Evolutionary conservation across 108 stramenopile genomes (phyloP).

Genomic region (Parietichytrium sp.): DNA sequence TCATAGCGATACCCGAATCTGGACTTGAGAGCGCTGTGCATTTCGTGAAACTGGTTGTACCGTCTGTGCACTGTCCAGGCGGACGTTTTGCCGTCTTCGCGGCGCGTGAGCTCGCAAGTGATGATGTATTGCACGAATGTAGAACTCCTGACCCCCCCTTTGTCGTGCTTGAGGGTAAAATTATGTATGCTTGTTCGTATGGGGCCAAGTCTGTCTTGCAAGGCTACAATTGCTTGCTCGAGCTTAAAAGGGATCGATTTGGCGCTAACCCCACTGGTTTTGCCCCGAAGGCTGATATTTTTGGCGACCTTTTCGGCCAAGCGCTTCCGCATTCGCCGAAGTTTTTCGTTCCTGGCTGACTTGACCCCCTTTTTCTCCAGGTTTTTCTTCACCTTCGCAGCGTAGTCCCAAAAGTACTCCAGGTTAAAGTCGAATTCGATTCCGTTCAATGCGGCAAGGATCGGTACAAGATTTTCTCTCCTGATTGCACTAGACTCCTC

Average conservation of each 20-base stretch:
- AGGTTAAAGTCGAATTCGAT: slow-evolving; percentile 2
- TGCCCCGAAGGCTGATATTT: background rate
- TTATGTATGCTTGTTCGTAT: background rate
- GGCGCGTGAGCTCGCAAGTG: background rate
- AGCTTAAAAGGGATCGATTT: background rate
- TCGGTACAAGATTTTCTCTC: background rate
- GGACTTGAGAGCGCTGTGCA: background rate
- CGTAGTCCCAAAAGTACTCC: background rate
- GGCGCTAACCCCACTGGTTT: no score
- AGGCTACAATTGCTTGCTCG: slow-evolving; percentile 14
- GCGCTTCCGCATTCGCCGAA: background rate
- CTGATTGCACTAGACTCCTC: background rate
- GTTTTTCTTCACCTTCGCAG: background rate
- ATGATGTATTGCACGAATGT: slow-evolving; percentile 5
- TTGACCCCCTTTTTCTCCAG: slow-evolving; percentile 8
- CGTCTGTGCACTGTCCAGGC: slow-evolving; percentile 5
- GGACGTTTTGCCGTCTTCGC: background rate
- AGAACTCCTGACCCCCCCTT: no score
- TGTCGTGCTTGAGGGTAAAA: background rate
- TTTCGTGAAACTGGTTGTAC: background rate
- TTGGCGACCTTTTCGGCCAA: background rate
- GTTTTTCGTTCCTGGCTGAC: background rate
- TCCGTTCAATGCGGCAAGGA: background rate
- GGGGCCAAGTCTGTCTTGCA: slow-evolving; percentile 23
- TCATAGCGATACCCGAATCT: slow-evolving; percentile 1